Evolutionary conservation across 2,329 filamentous ascomycete species (phyloP).

Genomic region (Sarocladium oryzae): DNA sequence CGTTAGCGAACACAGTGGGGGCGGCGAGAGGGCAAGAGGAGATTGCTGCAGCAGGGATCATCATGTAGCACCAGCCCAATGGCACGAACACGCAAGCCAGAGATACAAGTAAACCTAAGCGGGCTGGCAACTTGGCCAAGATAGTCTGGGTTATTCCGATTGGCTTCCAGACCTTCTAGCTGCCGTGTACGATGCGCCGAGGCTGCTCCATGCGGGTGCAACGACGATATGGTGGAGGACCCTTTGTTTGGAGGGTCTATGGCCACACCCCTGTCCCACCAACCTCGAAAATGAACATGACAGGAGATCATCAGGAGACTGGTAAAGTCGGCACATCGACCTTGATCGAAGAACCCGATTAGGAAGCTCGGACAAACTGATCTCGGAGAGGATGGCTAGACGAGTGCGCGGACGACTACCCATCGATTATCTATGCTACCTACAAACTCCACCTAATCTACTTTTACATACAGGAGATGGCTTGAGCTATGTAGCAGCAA

Average conservation of each 20-base stretch:
- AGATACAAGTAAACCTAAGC: neutral
- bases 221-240: neutral
- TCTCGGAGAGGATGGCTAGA: no score
- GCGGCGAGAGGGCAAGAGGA: no score
- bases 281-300: neutral
- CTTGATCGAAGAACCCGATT: neutral
- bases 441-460: no score
- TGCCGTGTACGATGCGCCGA: neutral
- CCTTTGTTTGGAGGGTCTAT: neutral
- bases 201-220: neutral
- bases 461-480: no score
- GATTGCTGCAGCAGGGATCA: no score
- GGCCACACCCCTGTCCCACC: neutral
- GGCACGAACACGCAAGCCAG: neutral
- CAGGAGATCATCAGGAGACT: slow-evolving; percentile 10
- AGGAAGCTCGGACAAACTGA: neutral
- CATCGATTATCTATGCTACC: no score
- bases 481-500: no score
- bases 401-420: no score
- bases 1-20: no score
- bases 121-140: neutral
- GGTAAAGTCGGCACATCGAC: neutral
- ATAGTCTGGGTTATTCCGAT: neutral
- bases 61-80: neutral
- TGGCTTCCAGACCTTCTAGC: neutral